These are phyloP conservation scores for Arthrobotrys entomopaga DNA, from an alignment of 2,329 filamentous ascomycete species.

Conservation along the genomic window DNA sequence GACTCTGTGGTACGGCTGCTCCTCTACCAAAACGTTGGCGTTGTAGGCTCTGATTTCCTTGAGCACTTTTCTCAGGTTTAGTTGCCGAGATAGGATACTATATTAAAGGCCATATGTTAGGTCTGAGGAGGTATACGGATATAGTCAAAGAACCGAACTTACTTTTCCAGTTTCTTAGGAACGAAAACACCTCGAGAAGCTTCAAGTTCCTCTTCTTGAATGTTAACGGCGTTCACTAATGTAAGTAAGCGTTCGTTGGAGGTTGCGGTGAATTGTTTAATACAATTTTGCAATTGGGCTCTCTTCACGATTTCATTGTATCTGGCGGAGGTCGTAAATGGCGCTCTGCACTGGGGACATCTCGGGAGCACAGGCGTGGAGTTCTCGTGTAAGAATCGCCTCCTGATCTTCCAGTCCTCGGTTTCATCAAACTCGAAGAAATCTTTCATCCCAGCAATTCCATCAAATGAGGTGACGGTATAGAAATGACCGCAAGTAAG, in stretches of 20 bases:
- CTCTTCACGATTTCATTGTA: slow-evolving; percentile 51
- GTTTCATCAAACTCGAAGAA: slow-evolving; percentile 65
- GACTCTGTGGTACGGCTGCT: slow-evolving; percentile 46
- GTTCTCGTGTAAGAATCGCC: slow-evolving; percentile 24
- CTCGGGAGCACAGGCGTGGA: slow-evolving; percentile 18
- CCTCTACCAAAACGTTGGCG: slow-evolving; percentile 16
- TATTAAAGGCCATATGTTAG: too few species aligned
- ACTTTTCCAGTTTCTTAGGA: neutral
- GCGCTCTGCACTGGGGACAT: slow-evolving; percentile 35
- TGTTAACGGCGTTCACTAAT: neutral
- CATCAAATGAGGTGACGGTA: slow-evolving; percentile 71
- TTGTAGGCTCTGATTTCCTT: slow-evolving; percentile 11
- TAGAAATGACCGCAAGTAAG: slow-evolving; percentile 73
- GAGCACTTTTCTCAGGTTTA: neutral
- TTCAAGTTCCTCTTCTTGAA: slow-evolving; percentile 20
- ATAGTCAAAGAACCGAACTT: neutral
- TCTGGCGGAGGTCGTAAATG: slow-evolving; percentile 26
- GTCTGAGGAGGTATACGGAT: too few species aligned
- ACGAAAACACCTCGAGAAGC: slow-evolving; percentile 10
- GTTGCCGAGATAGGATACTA: too few species aligned
- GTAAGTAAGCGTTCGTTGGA: neutral
- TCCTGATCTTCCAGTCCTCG: slow-evolving; percentile 28
- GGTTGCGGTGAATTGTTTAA: slow-evolving; percentile 30
- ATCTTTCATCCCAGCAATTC: slow-evolving; percentile 67
- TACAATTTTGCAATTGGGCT: slow-evolving; percentile 41